Evolutionary conservation across 768 basidiomycete species (phyloP), one percentile per base, ranked within the genome.

Genomic region (Tephrocybe rancida): DNA sequence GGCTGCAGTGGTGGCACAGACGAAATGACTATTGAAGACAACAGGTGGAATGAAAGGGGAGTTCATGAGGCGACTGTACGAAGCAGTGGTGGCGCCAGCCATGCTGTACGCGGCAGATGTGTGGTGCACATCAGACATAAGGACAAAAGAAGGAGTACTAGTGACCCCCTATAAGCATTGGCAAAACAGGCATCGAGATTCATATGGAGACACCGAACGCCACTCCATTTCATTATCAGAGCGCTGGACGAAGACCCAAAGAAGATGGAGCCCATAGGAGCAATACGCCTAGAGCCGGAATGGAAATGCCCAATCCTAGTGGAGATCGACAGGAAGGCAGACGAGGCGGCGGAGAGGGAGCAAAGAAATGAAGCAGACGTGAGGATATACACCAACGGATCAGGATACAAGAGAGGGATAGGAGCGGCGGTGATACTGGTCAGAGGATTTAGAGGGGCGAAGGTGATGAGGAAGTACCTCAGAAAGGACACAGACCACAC

Each of bases 341-440:
- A 50, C 4, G 48, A 39, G 26, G 48, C 37, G 16, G 7, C 26
- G 2, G 25, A 41, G 25, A 41, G 37, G 26, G 48, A 50, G 21
- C 25, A 22, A 37, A 16, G 16, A 10, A 39, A 39, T 16, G 37
- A 50, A 8, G 46, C 46, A 16, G 46, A 48, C 2, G 34, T 37
- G 44, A 19, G 27, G 27, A 14, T 45, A 4, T 45, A 32, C 21
- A 45, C 18, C 3, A 27, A 55, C 16, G 46, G 53, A 19, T 49
- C 47, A 37, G 53, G 47, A 37, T 26, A 61, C 7, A 59, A 63
- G 7, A 47, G 55, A 0, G 18, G 14, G 0, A 58, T 69, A 0
- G 65, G 68, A 0, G 64, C 63, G 3, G 57, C 64, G 3, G 64
- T 61, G 3, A 60, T 66, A 10, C 24, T 60, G 5, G 53, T 27